A percentile compares a stretch with the other conserved stretches of the same genome.
phyloP scores from a whole-genome alignment of 1,139 yeast genomes.

The Suhomyces terraborum region DNA sequence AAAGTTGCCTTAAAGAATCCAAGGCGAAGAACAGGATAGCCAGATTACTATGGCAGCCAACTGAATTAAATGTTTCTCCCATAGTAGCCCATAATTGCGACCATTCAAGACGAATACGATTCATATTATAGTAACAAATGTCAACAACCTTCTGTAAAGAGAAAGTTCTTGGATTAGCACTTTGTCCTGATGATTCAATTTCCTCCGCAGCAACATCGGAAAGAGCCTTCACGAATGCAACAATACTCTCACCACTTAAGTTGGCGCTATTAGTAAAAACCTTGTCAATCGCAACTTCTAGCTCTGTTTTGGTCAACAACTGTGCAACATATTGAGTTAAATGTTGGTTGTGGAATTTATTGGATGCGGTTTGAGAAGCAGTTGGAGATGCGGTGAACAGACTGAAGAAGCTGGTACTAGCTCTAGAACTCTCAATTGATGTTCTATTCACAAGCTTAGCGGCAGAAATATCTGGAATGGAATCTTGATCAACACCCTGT shows the following conservation, averaged over 20 bases:
- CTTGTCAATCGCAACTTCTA: slow-evolving; percentile 83
- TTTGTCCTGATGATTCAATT: slow-evolving; percentile 82
- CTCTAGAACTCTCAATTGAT: slow-evolving; percentile 54
- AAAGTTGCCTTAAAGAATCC: slow-evolving; percentile 89
- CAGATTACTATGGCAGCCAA: slow-evolving; percentile 77
- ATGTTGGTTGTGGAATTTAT: slow-evolving; percentile 48
- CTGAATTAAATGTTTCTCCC: slow-evolving; percentile 85
- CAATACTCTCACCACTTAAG: slow-evolving; percentile 80
- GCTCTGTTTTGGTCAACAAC: slow-evolving; percentile 70
- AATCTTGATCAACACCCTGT: slow-evolving; percentile 82
- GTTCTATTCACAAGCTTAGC: slow-evolving; percentile 65
- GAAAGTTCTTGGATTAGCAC: slow-evolving; percentile 84
- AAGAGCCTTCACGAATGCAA: slow-evolving; percentile 82
- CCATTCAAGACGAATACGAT: slow-evolving; percentile 95
- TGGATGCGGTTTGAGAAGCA: slow-evolving; percentile 47
- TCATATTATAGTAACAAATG: slow-evolving; percentile 96
- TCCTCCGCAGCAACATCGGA: slow-evolving; percentile 89
- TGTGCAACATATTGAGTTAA: slow-evolving; percentile 41
- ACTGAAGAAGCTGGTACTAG: slow-evolving; percentile 60
- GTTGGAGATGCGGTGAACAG: slow-evolving; percentile 36
- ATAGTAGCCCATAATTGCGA: slow-evolving; percentile 91
- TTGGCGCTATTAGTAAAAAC: slow-evolving; percentile 83
- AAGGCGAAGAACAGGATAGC: slow-evolving; percentile 87
- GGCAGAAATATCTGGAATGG: slow-evolving; percentile 81
- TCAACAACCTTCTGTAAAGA: slow-evolving; percentile 95